A percentile compares a stretch with the other conserved stretches of the same genome.
Evolutionary conservation across 345 rosid species (phyloP).

Genomic region (thale cress (Arabidopsis thaliana)): TAIR10.1 NC_003075.7:13043501-13044000

Average conservation of each 20-base stretch:
- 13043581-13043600: conserved; percentile 94
- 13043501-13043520: conserved; percentile 90
- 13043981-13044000: conserved; percentile 72
- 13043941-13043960: conserved; percentile 76
- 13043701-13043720: conserved; percentile 99
- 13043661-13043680: conserved; percentile 54
- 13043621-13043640: conserved; percentile 10
- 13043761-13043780: conserved; percentile 68
- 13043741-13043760: conserved; percentile 95
- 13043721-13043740: conserved; percentile 99
- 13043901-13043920: conserved; percentile 51
- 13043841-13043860: background rate
- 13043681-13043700: conserved; percentile 89
- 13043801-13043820: conserved; percentile 70
- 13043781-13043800: conserved; percentile 86
- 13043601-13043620: conserved; percentile 6
- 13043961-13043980: conserved; percentile 68
- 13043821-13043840: conserved; percentile 70
- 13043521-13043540: conserved; percentile 97
- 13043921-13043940: conserved; percentile 86
- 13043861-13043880: conserved; percentile 1
- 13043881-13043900: conserved; percentile 1
- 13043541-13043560: conserved; percentile 83
- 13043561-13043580: conserved; percentile 78
- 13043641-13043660: background rate